Evolutionary conservation across 2,329 filamentous ascomycete species (phyloP).

Genomic region (Tothia fuscella): DNA sequence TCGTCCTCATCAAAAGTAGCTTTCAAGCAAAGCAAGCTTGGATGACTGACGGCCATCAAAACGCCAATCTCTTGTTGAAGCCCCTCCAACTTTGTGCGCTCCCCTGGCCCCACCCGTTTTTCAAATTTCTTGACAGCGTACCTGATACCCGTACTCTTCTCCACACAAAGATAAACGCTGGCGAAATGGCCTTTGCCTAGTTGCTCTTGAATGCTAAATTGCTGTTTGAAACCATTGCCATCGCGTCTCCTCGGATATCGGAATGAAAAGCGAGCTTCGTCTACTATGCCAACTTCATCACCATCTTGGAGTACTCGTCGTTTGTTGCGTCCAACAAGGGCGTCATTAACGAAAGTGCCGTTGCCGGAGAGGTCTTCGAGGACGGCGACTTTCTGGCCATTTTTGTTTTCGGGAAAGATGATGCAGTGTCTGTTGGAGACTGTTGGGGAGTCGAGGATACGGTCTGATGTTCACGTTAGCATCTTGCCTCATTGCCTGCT

Average conservation of each 20-base stretch:
- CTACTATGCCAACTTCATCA: slow-evolving; percentile 80
- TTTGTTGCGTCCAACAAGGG: slow-evolving; percentile 82
- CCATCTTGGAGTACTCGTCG: slow-evolving; percentile 76
- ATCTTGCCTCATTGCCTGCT: neutral
- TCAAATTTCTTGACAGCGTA: slow-evolving; percentile 95
- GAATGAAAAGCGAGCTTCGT: slow-evolving; percentile 81
- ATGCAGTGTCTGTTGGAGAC: slow-evolving; percentile 80
- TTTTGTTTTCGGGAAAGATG: slow-evolving; percentile 50
- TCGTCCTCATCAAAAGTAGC: slow-evolving; percentile 89
- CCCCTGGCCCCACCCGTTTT: slow-evolving; percentile 68
- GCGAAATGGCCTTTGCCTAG: slow-evolving; percentile 94
- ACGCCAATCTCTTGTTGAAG: slow-evolving; percentile 94
- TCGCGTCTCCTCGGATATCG: slow-evolving; percentile 67
- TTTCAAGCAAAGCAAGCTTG: slow-evolving; percentile 83
- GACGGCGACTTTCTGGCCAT: slow-evolving; percentile 52
- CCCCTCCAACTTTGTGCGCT: slow-evolving; percentile 71
- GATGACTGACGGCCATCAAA: slow-evolving; percentile 92
- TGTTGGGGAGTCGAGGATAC: slow-evolving; percentile 58
- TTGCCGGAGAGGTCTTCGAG: slow-evolving; percentile 92
- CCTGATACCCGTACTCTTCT: slow-evolving; percentile 68
- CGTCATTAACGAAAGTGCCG: slow-evolving; percentile 91
- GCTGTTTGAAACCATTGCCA: slow-evolving; percentile 68
- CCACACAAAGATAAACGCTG: slow-evolving; percentile 80
- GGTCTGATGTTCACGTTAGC: slow-evolving; percentile 40
- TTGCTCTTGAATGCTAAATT: slow-evolving; percentile 74